Conservation (phyloP, 805 yeast genomes). For the Vanderwaltozyma polyspora region DNA sequence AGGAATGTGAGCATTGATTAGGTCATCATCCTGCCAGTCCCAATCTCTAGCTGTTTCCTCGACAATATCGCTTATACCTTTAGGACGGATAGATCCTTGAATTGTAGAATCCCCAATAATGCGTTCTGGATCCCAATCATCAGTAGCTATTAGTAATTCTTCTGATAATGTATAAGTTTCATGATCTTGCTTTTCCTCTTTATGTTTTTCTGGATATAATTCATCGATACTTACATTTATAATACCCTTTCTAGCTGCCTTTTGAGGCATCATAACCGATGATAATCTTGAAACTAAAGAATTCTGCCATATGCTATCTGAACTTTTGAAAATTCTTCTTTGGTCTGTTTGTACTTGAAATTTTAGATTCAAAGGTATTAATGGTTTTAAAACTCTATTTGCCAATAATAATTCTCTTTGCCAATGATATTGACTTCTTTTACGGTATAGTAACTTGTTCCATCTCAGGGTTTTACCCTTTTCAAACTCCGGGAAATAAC, state of each 20-base stretch:
- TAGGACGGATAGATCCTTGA: not conserved
- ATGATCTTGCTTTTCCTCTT: conserved; percentile 11
- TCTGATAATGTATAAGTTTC: conserved; percentile 29
- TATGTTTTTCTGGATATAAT: conserved; percentile 12
- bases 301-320: conserved; percentile 5
- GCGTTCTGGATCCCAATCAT: conserved; percentile 66
- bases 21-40: conserved; percentile 41
- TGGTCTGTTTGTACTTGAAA: conserved; percentile 46
- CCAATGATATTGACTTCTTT: conserved; percentile 38
- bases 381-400: conserved; percentile 8
- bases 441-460: conserved; percentile 42
- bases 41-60: not conserved
- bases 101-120: conserved; percentile 34
- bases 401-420: conserved; percentile 17
- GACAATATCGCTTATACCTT: not conserved
- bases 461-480: conserved; percentile 40
- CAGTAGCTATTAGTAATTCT: conserved; percentile 54
- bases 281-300: conserved; percentile 1
- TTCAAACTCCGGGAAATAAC: conserved; percentile 45
- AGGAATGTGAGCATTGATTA: conserved; percentile 58
- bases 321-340: conserved; percentile 34
- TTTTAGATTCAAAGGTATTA: conserved; percentile 43
- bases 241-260: conserved; percentile 12
- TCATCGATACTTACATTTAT: conserved; percentile 15
- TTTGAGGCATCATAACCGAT: not conserved